These are phyloP conservation scores for Melampsora larici-populina DNA, from an alignment of 1,284 basidiomycete species.

Conservation along the genomic window DNA sequence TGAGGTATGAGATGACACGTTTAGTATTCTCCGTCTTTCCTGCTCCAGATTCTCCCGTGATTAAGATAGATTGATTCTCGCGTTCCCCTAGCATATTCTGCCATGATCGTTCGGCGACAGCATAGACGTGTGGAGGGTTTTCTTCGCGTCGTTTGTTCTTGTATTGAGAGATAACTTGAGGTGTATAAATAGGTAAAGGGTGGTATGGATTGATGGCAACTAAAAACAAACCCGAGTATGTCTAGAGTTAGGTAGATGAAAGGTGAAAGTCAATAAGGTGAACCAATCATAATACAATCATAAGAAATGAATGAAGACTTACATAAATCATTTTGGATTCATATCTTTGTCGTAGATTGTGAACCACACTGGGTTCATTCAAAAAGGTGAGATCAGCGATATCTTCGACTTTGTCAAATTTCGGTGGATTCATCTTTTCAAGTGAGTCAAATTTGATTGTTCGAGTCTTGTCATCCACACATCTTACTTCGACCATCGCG, in stretches of 20 bases:
- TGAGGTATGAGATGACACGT: slow-evolving; percentile 99
- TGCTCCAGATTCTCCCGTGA: slow-evolving; percentile 98
- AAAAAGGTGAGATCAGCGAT: slow-evolving; percentile 97
- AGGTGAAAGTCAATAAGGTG: not conserved
- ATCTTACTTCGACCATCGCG: slow-evolving; percentile 75
- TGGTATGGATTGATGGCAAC: slow-evolving; percentile 99
- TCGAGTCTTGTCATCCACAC: slow-evolving; percentile 39
- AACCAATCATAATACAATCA: not conserved
- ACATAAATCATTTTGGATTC: slow-evolving; percentile 92
- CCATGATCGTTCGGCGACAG: slow-evolving; percentile 96
- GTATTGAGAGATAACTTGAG: slow-evolving; percentile 74
- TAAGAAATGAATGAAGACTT: slow-evolving; percentile 55
- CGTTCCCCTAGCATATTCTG: slow-evolving; percentile 95
- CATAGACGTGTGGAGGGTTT: slow-evolving; percentile 95
- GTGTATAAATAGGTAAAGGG: slow-evolving; percentile 81
- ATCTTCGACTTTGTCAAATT: slow-evolving; percentile 96
- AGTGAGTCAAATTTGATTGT: slow-evolving; percentile 44
- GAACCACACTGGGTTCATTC: slow-evolving; percentile 97
- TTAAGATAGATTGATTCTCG: slow-evolving; percentile 96
- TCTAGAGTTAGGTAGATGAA: slow-evolving; percentile 59
- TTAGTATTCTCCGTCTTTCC: slow-evolving; percentile 99
- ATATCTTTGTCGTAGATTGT: slow-evolving; percentile 88
- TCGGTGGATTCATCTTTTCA: slow-evolving; percentile 74
- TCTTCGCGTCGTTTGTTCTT: slow-evolving; percentile 86
- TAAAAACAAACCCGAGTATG: slow-evolving; percentile 91